phyloP scores from a whole-genome alignment of 1,284 basidiomycete genomes.

The Tilletiopsis washingtonensis region DNA sequence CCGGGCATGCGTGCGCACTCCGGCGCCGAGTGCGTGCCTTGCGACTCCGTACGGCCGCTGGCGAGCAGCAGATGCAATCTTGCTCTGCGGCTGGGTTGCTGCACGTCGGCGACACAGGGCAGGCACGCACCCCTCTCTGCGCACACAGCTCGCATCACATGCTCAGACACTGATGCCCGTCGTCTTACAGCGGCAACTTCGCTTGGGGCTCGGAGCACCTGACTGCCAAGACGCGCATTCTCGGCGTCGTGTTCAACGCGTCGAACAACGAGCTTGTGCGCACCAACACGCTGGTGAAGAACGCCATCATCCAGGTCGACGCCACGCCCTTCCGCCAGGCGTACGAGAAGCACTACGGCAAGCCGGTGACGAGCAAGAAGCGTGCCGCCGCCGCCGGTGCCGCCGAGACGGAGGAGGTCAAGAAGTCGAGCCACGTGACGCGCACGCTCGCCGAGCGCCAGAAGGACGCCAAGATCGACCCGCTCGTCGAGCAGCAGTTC shows the following conservation, averaged over 20 bases:
- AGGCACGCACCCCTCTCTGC: no score
- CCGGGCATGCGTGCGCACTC: no score
- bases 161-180: no score
- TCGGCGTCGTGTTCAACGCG: constrained; percentile 48
- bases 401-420: constrained; percentile 25
- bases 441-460: constrained; percentile 39
- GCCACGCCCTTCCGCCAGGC: constrained; percentile 47
- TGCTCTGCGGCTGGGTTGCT: no score
- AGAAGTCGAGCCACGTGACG: constrained; percentile 35
- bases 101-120: no score
- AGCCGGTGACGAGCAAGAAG: constrained; percentile 45
- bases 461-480: constrained; percentile 42
- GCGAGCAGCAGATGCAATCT: no score
- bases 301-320: constrained; percentile 46
- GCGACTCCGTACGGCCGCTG: no score
- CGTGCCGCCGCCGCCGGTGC: constrained; percentile 36
- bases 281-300: constrained; percentile 48
- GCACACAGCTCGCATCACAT: no score
- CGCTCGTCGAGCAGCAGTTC: constrained; percentile 47
- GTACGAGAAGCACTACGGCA: constrained; percentile 48
- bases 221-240: constrained; percentile 46
- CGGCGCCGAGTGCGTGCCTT: no score
- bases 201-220: constrained; percentile 48
- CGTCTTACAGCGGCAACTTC: constrained; percentile 38
- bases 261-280: constrained; percentile 48